Conservation (phyloP, 1,139 yeast genomes). For the Lodderomyces margitis region DNA sequence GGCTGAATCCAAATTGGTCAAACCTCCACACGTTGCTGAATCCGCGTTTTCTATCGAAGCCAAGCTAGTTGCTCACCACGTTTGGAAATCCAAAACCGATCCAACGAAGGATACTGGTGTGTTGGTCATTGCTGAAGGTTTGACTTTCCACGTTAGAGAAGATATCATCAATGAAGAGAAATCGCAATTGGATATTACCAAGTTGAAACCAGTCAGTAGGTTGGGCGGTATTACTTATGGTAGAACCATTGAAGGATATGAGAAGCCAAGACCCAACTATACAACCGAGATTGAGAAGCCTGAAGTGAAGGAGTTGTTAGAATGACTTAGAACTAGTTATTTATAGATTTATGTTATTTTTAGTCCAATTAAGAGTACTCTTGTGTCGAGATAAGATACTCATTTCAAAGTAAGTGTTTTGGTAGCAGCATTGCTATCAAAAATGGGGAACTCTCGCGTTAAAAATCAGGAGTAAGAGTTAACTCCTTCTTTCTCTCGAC, state of each 20-base stretch:
- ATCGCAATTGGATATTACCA: conserved; percentile 42
- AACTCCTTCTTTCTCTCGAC: too few relatives aligned
- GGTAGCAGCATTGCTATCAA: too few relatives aligned
- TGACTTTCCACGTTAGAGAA: conserved; percentile 56
- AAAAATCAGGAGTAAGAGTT: too few relatives aligned
- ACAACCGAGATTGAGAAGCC: conserved; percentile 15
- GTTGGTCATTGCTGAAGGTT: conserved; percentile 50
- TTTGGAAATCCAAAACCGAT: conserved; percentile 42
- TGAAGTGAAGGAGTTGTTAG: conserved; percentile 6
- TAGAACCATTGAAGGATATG: conserved; percentile 42
- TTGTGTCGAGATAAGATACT: too few relatives aligned
- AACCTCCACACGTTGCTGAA: conserved; percentile 58
- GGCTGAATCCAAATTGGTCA: conserved; percentile 40
- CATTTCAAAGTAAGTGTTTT: too few relatives aligned
- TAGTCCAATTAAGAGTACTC: too few relatives aligned
- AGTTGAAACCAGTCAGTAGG: conserved; percentile 53
- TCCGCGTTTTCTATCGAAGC: conserved; percentile 61
- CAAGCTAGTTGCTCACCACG: conserved; percentile 43
- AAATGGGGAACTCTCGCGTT: too few relatives aligned
- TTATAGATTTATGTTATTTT: neutral
- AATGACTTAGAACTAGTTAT: neutral
- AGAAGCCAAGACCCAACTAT: conserved; percentile 42
- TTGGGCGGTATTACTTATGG: conserved; percentile 56
- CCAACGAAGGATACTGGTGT: conserved; percentile 40
- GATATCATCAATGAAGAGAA: conserved; percentile 46